These are phyloP conservation scores for Epicoccum sorghinum DNA, from an alignment of 2,329 filamentous ascomycete species.

Conservation along the genomic window DNA sequence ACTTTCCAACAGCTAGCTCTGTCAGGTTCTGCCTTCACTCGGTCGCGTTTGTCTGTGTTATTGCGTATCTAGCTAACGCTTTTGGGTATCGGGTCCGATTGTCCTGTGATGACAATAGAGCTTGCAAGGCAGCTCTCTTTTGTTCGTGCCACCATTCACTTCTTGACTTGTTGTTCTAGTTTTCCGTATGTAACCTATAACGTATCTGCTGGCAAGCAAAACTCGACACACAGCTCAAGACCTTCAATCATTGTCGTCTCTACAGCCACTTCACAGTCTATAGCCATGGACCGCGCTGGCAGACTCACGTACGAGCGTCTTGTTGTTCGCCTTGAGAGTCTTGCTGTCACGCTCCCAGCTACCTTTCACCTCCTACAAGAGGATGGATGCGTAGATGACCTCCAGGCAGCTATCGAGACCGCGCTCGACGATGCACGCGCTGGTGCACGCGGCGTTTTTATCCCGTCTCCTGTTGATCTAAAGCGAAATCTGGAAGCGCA, in stretches of 20 bases:
- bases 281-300: neutral
- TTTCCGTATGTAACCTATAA: too few species aligned
- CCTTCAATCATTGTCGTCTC: neutral
- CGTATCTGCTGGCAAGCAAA: too few species aligned
- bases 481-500: conserved; percentile 1
- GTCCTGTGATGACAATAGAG: too few species aligned
- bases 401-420: conserved; percentile 1
- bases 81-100: too few species aligned
- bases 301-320: conserved; percentile 7
- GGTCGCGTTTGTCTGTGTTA: too few species aligned
- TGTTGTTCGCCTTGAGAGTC: neutral
- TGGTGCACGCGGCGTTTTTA: neutral
- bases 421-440: conserved; percentile 1
- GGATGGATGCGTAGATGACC: neutral
- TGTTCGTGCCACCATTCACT: too few species aligned
- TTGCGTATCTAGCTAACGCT: too few species aligned
- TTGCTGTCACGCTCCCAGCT: neutral
- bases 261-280: neutral
- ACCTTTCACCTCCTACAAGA: neutral
- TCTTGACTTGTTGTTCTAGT: too few species aligned
- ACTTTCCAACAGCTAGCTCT: too few species aligned
- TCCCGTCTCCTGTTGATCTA: neutral
- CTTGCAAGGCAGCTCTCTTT: too few species aligned
- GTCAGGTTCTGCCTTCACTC: too few species aligned
- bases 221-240: neutral